phyloP scores from a whole-genome alignment of 495 filamentous ascomycete species.

The Diplogelasinospora grovesii region DNA sequence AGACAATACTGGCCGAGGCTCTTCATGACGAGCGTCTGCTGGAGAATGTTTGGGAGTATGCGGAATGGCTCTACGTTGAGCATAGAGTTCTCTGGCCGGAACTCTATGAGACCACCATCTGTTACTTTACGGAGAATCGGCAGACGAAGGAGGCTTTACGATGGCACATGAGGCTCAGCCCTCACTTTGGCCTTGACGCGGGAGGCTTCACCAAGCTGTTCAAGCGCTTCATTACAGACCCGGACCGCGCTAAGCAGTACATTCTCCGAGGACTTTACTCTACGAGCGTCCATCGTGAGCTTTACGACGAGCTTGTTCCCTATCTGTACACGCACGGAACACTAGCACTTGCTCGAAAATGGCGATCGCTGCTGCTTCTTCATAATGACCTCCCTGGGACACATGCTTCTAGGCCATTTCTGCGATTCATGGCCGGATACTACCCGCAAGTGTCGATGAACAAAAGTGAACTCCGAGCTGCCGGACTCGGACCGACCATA shows the following conservation, averaged over 20 bases:
- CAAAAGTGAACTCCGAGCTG: neutral
- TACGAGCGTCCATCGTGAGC: slow-evolving; percentile 43
- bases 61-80: slow-evolving; percentile 41
- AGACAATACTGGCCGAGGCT: slow-evolving; percentile 44
- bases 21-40: slow-evolving; percentile 38
- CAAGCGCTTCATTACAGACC: slow-evolving; percentile 24
- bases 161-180: slow-evolving; percentile 32
- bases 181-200: slow-evolving; percentile 25
- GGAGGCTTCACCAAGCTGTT: slow-evolving; percentile 25
- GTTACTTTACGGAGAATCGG: slow-evolving; percentile 27
- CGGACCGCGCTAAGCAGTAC: slow-evolving; percentile 16
- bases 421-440: slow-evolving; percentile 30
- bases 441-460: slow-evolving; percentile 14
- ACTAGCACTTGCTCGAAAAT: slow-evolving; percentile 46
- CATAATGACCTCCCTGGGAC: slow-evolving; percentile 27
- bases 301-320: slow-evolving; percentile 58
- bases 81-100: slow-evolving; percentile 45
- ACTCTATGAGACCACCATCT: slow-evolving; percentile 27
- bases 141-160: slow-evolving; percentile 24
- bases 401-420: slow-evolving; percentile 22
- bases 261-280: slow-evolving; percentile 40
- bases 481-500: neutral
- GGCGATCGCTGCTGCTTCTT: slow-evolving; percentile 42
- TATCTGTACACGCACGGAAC: slow-evolving; percentile 44
- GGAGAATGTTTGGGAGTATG: slow-evolving; percentile 47